Base-by-base conservation (phyloP, 805 yeast genomes). In the Babjeviella inositovora region DNA sequence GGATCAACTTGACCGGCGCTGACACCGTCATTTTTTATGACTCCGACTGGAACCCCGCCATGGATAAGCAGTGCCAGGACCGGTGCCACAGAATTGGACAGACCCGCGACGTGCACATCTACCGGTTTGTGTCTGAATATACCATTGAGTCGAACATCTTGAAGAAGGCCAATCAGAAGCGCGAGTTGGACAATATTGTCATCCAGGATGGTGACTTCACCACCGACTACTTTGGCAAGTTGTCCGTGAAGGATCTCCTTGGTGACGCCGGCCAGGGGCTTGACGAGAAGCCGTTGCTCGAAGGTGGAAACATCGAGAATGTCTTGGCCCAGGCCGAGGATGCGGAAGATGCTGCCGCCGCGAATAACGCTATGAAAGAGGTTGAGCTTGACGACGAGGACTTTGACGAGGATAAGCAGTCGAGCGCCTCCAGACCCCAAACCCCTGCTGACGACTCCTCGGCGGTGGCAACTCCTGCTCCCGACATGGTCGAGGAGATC, bases 31-130 rank as follows among this genome's bases (percentile, higher is more conserved):
- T 90, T 6, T 92, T 90, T 50, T 90, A 92, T 45, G 99, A 90
- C 48, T 82, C 95, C 3, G 98, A 87, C 49, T 87, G 98, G 98
- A 90, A 90, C 43, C 99, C 99, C 3, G 93, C 97, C 2, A 90
- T 90, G 96, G 99, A 90, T 46, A 82, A 84, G 42, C 99, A 90
- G 50, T 90, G 98, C 52, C 98, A 90, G 49, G 99, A 90, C 50
- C 72, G 99, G 47, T 90, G 97, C 51, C 99, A 90, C 46, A 75
- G 99, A 57, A 90, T 90, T 45, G 99, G 99, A 5, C 99, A 90
- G 47, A 82, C 93, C 10, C 63, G 98, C 39, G 98, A 90, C 43
- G 99, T 90, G 17, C 98, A 90, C 46, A 90, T 90, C 27, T 90
- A 92, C 53, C 59, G 99, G 30, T 77, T 90, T 47, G 97, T 90